Percentiles rank a stretch among this genome's conserved stretches.
Conservation (phyloP, 306 rosid genomes). For the Cotoneaster glaucophyllus region DNA sequence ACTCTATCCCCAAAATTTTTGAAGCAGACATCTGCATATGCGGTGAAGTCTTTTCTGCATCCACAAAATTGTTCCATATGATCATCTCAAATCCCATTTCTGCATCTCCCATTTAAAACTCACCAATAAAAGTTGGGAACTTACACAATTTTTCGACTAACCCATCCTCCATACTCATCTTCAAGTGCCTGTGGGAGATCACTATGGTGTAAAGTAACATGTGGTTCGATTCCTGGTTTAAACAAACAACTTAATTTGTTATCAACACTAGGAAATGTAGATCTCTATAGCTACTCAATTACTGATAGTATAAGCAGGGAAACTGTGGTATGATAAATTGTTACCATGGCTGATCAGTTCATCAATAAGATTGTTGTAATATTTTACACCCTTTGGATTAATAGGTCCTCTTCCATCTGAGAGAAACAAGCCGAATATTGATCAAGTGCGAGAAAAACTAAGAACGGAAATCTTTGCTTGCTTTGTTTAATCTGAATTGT, state of each 20-base stretch:
- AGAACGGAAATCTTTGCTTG: too few relatives aligned
- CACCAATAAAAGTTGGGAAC: conserved; percentile 1
- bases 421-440: too few relatives aligned
- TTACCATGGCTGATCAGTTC: conserved; percentile 53
- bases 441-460: too few relatives aligned
- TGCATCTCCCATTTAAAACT: too few relatives aligned
- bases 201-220: conserved; percentile 45
- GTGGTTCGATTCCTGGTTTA: conserved; percentile 66
- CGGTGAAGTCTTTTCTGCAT: conserved; percentile 66
- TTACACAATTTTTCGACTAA: conserved; percentile 49
- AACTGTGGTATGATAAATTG: not conserved
- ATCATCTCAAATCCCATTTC: too few relatives aligned
- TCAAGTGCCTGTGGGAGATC: conserved; percentile 76
- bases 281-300: not conserved
- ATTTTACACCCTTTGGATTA: conserved; percentile 62
- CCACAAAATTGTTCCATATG: not conserved
- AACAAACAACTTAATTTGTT: not conserved
- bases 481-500: too few relatives aligned
- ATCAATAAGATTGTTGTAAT: conserved; percentile 71
- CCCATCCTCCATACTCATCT: conserved; percentile 82
- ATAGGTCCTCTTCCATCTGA: conserved; percentile 64
- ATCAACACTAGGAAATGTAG: too few relatives aligned
- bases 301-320: too few relatives aligned
- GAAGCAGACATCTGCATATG: conserved; percentile 63
- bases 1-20: conserved; percentile 75